Conservation (phyloP, 345 rosid species). For the Cardamine occulta region DNA sequence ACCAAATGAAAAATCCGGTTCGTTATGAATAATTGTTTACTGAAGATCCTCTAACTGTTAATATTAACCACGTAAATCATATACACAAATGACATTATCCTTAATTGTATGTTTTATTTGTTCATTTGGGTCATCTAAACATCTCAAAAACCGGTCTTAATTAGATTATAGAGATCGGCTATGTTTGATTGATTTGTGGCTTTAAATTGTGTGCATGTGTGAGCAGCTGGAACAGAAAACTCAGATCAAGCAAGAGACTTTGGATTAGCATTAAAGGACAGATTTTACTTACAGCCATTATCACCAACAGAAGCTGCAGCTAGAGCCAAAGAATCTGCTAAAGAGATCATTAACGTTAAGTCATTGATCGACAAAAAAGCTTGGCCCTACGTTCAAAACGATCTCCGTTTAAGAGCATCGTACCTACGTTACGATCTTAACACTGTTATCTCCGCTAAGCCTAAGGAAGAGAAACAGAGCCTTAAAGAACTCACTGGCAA, state of each 20-base stretch:
- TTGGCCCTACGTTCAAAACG: slow-evolving; percentile 89
- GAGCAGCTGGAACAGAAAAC: slow-evolving; percentile 89
- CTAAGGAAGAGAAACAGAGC: slow-evolving; percentile 70
- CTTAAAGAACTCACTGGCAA: slow-evolving; percentile 80
- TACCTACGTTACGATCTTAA: slow-evolving; percentile 92
- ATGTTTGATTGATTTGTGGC: background rate
- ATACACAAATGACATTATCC: background rate
- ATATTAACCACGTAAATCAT: background rate
- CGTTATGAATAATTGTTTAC: too few species aligned
- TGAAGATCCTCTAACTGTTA: background rate
- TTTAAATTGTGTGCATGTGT: slow-evolving; percentile 18
- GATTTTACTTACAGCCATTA: slow-evolving; percentile 82
- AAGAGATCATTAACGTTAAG: slow-evolving; percentile 84
- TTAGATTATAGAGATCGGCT: background rate
- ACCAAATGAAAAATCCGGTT: background rate
- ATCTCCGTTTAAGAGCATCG: slow-evolving; percentile 74
- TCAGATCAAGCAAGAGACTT: slow-evolving; percentile 90
- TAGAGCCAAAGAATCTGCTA: slow-evolving; percentile 86
- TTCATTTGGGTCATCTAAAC: background rate
- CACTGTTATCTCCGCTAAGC: slow-evolving; percentile 73
- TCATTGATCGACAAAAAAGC: slow-evolving; percentile 82
- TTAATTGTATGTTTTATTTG: background rate
- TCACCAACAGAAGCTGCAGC: slow-evolving; percentile 68
- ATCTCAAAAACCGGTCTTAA: background rate
- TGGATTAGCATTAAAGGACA: slow-evolving; percentile 53